Evolutionary conservation across 441 rosid species (phyloP).

Genomic region (Adansonia gregorii): DNA sequence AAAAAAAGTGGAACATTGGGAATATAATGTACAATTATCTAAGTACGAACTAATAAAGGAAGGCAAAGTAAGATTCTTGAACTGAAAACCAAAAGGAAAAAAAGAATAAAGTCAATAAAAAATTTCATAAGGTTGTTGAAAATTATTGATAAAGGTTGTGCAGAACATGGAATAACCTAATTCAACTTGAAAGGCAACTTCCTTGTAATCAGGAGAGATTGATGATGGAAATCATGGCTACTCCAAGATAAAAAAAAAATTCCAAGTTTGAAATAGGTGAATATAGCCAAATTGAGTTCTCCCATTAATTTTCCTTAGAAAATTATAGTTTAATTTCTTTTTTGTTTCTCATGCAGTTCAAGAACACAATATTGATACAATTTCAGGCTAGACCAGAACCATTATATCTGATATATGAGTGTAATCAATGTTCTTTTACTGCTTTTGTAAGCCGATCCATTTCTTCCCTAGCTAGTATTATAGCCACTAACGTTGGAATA

Average conservation of each 20-base stretch:
- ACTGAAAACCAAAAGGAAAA: not conserved
- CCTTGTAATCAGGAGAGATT: not conserved
- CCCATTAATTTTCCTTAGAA: not conserved
- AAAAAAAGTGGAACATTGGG: not conserved
- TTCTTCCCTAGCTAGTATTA: not conserved
- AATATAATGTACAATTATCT: not conserved
- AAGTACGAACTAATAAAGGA: not conserved
- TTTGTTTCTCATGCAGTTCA: not conserved
- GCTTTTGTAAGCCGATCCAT: not conserved
- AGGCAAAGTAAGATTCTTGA: not conserved
- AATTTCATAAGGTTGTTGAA: not conserved
- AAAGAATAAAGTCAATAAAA: not conserved
- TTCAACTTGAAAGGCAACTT: not conserved
- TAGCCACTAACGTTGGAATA: not conserved
- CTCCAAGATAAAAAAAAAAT: too few species aligned
- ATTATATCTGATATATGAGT: not conserved
- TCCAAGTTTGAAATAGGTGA: not conserved
- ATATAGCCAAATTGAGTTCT: not conserved
- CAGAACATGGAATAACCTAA: not conserved
- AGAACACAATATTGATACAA: not conserved
- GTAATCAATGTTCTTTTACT: not conserved
- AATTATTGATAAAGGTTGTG: not conserved
- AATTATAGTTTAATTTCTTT: not conserved
- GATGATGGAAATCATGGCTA: not conserved
- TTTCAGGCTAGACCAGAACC: too few species aligned